Base-by-base conservation (phyloP, 169 alveolate genomes). In the Eimeria sp. region DNA sequence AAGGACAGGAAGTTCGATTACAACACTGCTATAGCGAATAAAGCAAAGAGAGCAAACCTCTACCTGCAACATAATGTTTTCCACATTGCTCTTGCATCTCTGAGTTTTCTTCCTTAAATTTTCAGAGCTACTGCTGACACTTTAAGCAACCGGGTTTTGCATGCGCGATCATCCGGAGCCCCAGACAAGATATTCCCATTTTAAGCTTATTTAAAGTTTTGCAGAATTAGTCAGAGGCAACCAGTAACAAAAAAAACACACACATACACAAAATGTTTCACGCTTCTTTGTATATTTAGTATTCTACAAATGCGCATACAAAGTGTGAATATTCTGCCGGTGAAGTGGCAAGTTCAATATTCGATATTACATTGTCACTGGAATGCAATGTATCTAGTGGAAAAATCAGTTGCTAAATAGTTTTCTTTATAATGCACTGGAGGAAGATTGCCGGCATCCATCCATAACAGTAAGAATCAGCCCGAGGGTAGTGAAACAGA, bases 131-230 rank as follows among this genome's bases (percentile, higher is more conserved):
- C n/a, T 16, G 80, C 25, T 71, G 54, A 37, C 27, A 49, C 80
- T 6, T 10, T 8, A 71, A 71, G 54, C 52, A 71, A 71, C 16
- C 8, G 80, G 80, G 80, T 37, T 33, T 30, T 71, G 80, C 80
- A 71, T 71, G 80, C 80, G 54, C 80, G 80, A 37, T 11, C 52
- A 71, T 37, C 54, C 80, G 52, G 80, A 14, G 80, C 80, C 80
- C 80, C 80, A 37, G 80, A 30, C 25, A 71, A 10, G 3, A 37
- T 37, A 71, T 2, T 71, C 25, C 49, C 52, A 71, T 37, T 37
- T 14, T 33, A 37, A 0, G 52, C 25, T 13, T 33, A 71, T 4
- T 52, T 18, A 8, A 25, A 52, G 16, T 33, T 13, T 14, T 6
- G 54, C 25, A 71, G n/a, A 14, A 33, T 14, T 37, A 52, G 13